phyloP scores from a whole-genome alignment of 305 asterid species.

The Rubia peregrina region DNA sequence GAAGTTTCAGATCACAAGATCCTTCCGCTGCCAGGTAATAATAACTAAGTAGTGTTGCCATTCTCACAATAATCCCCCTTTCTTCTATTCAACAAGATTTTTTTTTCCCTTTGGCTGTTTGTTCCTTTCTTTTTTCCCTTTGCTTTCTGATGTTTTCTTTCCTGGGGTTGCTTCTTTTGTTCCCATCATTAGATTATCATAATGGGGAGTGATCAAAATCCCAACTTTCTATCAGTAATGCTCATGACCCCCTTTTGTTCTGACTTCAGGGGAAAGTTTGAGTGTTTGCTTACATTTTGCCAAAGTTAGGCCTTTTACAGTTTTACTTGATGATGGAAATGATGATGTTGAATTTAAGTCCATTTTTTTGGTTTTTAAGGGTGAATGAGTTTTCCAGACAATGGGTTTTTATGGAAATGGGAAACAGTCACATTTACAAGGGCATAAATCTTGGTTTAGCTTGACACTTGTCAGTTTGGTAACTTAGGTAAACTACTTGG shows the following conservation, averaged over 20 bases:
- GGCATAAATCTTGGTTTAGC: constrained; percentile 60
- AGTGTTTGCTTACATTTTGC: neutral
- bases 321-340: constrained; percentile 8
- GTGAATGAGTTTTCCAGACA: constrained; percentile 38
- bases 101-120: neutral
- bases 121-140: neutral
- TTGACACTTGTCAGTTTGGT: constrained; percentile 53
- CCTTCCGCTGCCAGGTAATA: constrained; percentile 10
- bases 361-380: constrained; percentile 19
- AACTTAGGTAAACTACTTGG: constrained; percentile 58
- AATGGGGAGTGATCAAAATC: neutral
- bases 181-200: neutral
- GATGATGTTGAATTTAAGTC: constrained; percentile 14
- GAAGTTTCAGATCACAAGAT: constrained; percentile 13
- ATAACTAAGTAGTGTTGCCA: neutral
- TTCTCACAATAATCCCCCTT: neutral
- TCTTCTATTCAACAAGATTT: neutral
- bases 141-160: neutral
- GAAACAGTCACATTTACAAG: constrained; percentile 41
- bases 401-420: constrained; percentile 57
- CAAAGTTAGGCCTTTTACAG: neutral
- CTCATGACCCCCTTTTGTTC: neutral
- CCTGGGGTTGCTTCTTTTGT: neutral
- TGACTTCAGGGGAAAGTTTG: neutral
- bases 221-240: neutral